Conservation (phyloP, 345 rosid genomes). For the Citrus unshiu region DNA sequence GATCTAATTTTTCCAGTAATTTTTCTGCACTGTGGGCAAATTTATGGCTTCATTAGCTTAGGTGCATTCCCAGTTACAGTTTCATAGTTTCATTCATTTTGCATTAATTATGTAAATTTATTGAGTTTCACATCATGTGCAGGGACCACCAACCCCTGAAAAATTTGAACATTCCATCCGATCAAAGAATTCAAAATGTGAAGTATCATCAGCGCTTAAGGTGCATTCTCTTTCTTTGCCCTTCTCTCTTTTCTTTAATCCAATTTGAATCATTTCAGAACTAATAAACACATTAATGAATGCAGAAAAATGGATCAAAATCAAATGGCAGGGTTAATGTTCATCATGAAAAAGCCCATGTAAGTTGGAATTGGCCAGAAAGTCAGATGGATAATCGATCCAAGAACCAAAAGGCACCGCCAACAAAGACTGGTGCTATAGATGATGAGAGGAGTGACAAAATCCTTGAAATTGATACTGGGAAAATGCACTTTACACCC, state of each 20-base stretch:
- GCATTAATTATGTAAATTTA: background rate
- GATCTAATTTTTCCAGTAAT: background rate
- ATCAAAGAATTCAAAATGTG: constrained; percentile 44
- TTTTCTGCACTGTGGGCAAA: background rate
- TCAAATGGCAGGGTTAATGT: constrained; percentile 31
- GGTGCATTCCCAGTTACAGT: background rate
- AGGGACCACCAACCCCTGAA: constrained; percentile 92
- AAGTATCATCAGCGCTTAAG: constrained; percentile 52
- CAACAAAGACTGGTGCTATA: constrained; percentile 18
- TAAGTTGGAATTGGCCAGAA: constrained; percentile 32
- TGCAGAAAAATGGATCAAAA: constrained; percentile 69
- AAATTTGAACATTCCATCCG: constrained; percentile 57
- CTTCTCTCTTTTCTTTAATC: background rate
- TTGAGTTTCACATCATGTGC: background rate
- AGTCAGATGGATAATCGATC: constrained; percentile 20
- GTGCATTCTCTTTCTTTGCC: constrained; percentile 24
- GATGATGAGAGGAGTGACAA: constrained; percentile 57
- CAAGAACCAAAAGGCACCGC: constrained; percentile 31
- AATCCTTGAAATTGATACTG: constrained; percentile 65
- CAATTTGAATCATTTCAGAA: background rate
- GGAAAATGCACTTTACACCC: constrained; percentile 40
- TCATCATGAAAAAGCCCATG: constrained; percentile 27
- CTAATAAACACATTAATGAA: background rate
- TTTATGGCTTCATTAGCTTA: background rate
- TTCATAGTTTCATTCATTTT: background rate